Base-by-base conservation (phyloP, 805 yeast species). In the Metschnikowia koreensis region DNA sequence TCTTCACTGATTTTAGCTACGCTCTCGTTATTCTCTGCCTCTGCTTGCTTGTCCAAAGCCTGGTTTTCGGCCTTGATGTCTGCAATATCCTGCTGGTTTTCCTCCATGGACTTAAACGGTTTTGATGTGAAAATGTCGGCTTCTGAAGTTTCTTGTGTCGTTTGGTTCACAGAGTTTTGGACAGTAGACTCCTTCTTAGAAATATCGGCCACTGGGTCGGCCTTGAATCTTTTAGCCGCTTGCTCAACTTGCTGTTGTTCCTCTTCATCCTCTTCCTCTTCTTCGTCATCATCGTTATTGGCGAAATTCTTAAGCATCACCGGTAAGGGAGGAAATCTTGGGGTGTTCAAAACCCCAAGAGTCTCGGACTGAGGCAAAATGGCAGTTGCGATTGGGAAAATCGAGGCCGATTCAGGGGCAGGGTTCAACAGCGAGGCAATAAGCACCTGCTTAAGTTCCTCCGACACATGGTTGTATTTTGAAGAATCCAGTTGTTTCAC, bases 311-410 rank as follows among this genome's bases (percentile, higher is more conserved):
- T 48, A 2, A 47, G 46, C 39, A 48, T 36, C 11, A 37, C 38
- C 2, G 60, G 60, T 45, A 70, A 60, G 7, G 74, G 75, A 3
- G 97, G 96, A 59, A 89, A 80, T 60, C 94, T 75, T 40, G 97
- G 96, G 60, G 87, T 86, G 48, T 81, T 77, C 59, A 89, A 74
- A 1, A 86, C 73, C 61, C 88, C 81, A 40, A 84, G 64, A 17
- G 80, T 63, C 8, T 74, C 78, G 60, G 82, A 81, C 40, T 76
- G 66, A 3, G 74, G 75, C 53, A 86, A 64, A 6, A 87, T 61
- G 2, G 74, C 69, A 11, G 81, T 66, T 1, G 87, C 85, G 52
- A 92, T 81, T 8, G 97, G 96, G 54, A 88, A 72, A 31, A 88
- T 74, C 12, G 90, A 84, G 40, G 80, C 77, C 39, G 79, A 76